phyloP scores from a whole-genome alignment of 495 filamentous ascomycete species.

The Hypoxylon rickii region DNA sequence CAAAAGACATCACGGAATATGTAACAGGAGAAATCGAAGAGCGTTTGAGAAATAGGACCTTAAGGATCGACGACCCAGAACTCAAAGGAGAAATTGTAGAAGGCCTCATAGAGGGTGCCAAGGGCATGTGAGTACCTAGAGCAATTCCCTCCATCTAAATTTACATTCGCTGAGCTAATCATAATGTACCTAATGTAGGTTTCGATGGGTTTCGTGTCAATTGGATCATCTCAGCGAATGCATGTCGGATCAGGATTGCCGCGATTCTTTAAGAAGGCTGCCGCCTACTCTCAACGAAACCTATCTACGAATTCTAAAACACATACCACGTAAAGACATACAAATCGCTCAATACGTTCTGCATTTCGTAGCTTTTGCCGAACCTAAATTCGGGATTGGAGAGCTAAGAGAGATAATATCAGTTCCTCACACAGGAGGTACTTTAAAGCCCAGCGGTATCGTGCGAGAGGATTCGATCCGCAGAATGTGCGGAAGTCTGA shows the following conservation, averaged over 20 bases:
- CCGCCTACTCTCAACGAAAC: slow-evolving; percentile 39
- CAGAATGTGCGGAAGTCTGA: slow-evolving; percentile 39
- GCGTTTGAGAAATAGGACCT: slow-evolving; percentile 21
- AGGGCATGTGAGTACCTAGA: slow-evolving; percentile 33
- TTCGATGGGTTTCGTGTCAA: slow-evolving; percentile 49
- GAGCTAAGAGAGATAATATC: slow-evolving; percentile 35
- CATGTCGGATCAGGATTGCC: slow-evolving; percentile 35
- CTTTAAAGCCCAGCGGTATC: slow-evolving; percentile 21
- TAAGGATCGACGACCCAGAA: slow-evolving; percentile 27
- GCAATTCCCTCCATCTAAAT: too few species aligned
- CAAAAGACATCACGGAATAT: slow-evolving; percentile 40
- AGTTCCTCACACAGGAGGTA: slow-evolving; percentile 1
- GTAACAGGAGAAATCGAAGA: slow-evolving; percentile 42
- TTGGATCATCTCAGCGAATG: slow-evolving; percentile 44
- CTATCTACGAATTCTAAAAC: slow-evolving; percentile 43
- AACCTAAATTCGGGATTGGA: background rate
- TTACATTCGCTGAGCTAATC: too few species aligned
- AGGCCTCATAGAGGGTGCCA: slow-evolving; percentile 22
- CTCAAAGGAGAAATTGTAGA: slow-evolving; percentile 43
- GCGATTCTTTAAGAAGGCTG: slow-evolving; percentile 37
- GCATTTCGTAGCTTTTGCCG: slow-evolving; percentile 26
- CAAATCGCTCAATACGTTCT: slow-evolving; percentile 33
- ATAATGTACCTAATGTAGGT: too few species aligned
- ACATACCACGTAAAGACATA: slow-evolving; percentile 26
- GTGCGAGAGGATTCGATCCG: slow-evolving; percentile 34